Conservation (phyloP, 306 rosid species). For the Rubus idaeus region DNA sequence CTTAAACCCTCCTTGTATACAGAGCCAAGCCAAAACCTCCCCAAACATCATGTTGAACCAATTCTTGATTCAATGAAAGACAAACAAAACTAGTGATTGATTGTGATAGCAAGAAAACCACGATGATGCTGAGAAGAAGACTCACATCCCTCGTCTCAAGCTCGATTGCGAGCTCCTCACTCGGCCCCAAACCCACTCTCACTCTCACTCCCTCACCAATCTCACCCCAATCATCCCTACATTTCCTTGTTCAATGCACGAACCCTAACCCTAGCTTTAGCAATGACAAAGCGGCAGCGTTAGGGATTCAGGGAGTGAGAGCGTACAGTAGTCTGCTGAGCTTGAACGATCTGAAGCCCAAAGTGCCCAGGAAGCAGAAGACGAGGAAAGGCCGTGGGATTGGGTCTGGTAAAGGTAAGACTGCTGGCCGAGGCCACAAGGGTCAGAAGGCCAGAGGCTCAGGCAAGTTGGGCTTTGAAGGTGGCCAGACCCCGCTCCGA, state of each 20-base stretch:
- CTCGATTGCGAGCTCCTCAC: constrained; percentile 1
- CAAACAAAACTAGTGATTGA: neutral
- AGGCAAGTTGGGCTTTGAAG: constrained; percentile 90
- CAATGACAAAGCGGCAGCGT: neutral
- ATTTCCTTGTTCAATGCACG: neutral
- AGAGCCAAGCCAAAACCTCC: neutral
- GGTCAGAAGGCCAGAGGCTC: constrained; percentile 91
- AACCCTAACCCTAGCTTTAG: constrained; percentile 14
- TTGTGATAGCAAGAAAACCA: neutral
- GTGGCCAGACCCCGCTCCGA: constrained; percentile 95
- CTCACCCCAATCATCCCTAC: constrained; percentile 13
- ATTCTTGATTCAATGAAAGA: neutral
- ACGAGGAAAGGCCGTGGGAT: constrained; percentile 96
- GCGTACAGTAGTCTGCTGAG: constrained; percentile 77
- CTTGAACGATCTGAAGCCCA: constrained; percentile 82
- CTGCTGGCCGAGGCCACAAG: constrained; percentile 98
- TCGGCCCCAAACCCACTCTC: constrained; percentile 11
- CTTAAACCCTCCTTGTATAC: neutral
- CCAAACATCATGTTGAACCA: neutral
- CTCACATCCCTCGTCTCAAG: constrained; percentile 33
- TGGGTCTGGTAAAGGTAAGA: constrained; percentile 97
- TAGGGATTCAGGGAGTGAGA: constrained; percentile 44
- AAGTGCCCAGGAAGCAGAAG: constrained; percentile 83
- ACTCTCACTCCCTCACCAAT: neutral
- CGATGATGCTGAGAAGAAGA: constrained; percentile 39